A percentile compares a stretch with the other conserved stretches of the same genome.
These are phyloP conservation scores for Lizonia empirigonia DNA, from an alignment of 2,329 filamentous ascomycete genomes.

Conservation along the genomic window DNA sequence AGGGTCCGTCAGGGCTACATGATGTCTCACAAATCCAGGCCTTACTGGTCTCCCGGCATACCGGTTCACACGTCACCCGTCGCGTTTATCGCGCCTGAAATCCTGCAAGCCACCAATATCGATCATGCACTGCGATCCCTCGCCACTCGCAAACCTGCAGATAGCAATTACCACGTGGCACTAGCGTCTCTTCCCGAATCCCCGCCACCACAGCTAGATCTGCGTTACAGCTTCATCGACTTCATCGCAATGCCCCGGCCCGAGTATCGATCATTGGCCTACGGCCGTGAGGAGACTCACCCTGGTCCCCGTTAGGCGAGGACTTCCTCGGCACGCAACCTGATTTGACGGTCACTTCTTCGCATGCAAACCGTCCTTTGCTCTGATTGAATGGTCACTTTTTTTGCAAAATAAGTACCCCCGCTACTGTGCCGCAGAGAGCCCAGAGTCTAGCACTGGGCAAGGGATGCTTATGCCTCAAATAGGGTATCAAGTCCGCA, in stretches of 20 bases:
- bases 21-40: not conserved
- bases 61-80: not conserved
- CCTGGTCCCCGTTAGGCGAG: slow-evolving; percentile 5
- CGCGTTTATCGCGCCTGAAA: slow-evolving; percentile 10
- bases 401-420: not conserved
- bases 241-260: slow-evolving; percentile 3
- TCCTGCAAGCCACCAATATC: slow-evolving; percentile 18
- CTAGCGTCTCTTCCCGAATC: slow-evolving; percentile 9
- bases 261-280: not conserved
- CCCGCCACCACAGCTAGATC: not conserved
- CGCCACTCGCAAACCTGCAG: slow-evolving; percentile 4
- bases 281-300: not conserved
- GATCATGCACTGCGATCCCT: slow-evolving; percentile 3
- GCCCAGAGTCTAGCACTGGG: not conserved
- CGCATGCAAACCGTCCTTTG: not conserved
- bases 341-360: slow-evolving; percentile 17
- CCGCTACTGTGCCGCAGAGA: not conserved
- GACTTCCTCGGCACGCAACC: not conserved
- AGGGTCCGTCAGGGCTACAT: not conserved
- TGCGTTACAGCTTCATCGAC: not conserved
- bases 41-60: not conserved
- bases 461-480: not conserved
- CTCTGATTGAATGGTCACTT: slow-evolving; percentile 16
- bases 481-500: not conserved
- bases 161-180: slow-evolving; percentile 10